Base-by-base conservation (phyloP, 345 rosid genomes). In the Viola odorata region DNA sequence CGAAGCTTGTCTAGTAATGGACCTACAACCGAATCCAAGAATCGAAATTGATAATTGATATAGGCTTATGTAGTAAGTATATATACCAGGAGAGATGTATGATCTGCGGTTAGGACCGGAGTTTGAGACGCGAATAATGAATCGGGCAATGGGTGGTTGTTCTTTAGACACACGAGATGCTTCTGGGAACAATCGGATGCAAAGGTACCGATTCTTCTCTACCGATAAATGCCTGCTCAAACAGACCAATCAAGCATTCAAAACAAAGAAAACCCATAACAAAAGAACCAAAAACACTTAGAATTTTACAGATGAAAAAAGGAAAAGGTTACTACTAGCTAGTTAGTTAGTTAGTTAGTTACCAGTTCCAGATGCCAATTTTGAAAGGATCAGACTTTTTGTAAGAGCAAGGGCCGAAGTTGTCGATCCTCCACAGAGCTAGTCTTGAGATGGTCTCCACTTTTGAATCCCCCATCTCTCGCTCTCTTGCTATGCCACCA, bases 281-380 rank as follows among this genome's bases (percentile, higher is more conserved):
- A 7, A 11, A 47, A 47, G 50, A 47, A 6, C 11, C 12, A 47
- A 47, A 47, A 4, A 7, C 50, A 47, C n/a, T 11, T n/a, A 10
- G 45, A 42, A 42, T 42, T 6, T 42, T 7, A 42, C 11, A 6
- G 45, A 42, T 42, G 45, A 42, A 42, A 6, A 11, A 42, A 47
- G 13, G 32, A 23, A 23, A 23, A 23, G 32, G 32, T 23, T n/a
- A n/a, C n/a, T n/a, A n/a, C n/a, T n/a, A n/a, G n/a, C n/a, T n/a
- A n/a, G n/a, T n/a, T n/a, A n/a, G n/a, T n/a, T n/a, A n/a, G n/a
- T n/a, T 23, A 23, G 32, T 23, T 23, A 23, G 32, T 23, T 53
- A 67, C 96, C 98, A 92, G 81, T 84, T 92, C 98, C 98, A 92
- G 69, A 92, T 86, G 60, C 98, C 98, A 64, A 87, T 76, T 68